Evolutionary conservation across 371 early-diverging fungal genomes (phyloP), one percentile per base, ranked within the genome.

Genomic region (Mortierella sp.): DNA sequence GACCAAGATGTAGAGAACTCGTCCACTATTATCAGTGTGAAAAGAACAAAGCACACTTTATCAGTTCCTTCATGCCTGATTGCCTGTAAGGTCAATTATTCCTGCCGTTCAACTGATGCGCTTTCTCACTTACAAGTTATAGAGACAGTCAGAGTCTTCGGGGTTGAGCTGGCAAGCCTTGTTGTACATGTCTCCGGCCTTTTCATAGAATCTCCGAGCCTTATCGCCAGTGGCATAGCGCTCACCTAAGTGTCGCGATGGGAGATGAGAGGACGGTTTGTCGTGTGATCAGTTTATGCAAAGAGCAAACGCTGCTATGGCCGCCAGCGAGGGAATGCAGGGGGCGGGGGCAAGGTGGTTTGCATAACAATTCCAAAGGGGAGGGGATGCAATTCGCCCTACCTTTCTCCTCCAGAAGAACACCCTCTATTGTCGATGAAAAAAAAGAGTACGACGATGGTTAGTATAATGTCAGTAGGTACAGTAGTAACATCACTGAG

Each of bases 161-260:
- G 86, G 84, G 64, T 91, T 92, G 67, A 93, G 83, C 0, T 75
- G 79, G 71, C 90, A 89, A 6, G 95, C 94, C 61, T 92, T 91
- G 64, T 86, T 88, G 82, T 94, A 95, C 89, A 91, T 90, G 61
- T 91, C 91, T n/a, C 88, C 89, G 21, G 94, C 92, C 70, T 88
- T 89, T 73, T 93, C 93, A 76, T 94, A 95, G 71, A 91, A 91
- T 11, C 93, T 88, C 50, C 91, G 79, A 9, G 95, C 92, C 81
- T 94, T 93, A 11, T 92, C 93, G 9, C 94, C 94, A 51, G 89
- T 90, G 1, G 76, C 89, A 83, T 94, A 94, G 21, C 95, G 90
- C 78, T 94, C 94, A 19, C 95, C 95, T 88, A 79, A 24, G 34
- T 3, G n/a, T 55, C 1, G 48, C 64, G 24, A 70, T 53, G 55